Base-by-base conservation (phyloP, 345 rosid species). In the Sonneratia alba region DNA sequence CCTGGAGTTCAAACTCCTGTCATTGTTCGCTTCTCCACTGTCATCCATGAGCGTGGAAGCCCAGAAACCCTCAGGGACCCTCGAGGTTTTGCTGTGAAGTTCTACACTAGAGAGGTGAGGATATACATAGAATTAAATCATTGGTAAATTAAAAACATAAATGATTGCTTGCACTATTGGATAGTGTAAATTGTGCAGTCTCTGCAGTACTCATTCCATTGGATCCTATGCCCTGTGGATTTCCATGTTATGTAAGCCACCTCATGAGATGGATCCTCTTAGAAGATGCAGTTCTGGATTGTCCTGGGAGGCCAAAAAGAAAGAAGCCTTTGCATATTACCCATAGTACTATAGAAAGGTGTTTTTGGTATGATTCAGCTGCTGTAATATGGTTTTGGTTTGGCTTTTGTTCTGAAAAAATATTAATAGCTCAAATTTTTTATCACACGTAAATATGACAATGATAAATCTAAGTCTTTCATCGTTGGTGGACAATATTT, bases 1-100 rank as follows among this genome's bases (percentile, higher is more conserved):
- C 91, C 98, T 15, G 94, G 97, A 53, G 97, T 84, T 69, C 97
- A 95, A 85, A 95, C 99, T 2, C 98, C 98, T 69, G 89, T 95
- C 24, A 92, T 95, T 67, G 94, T 90, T 68, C 97, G 99, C 27
- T 95, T 95, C 91, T 95, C 98, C 11, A 95, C 99, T 76, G 98
- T 95, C 24, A 84, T 92, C 82, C 99, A 95, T 70, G 98, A 95
- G 79, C 97, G 98, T 73, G 99, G 98, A 80, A 95, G 99, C 75
- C 99, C 98, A 18, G 98, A 95, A 85, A 95, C 99, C 77, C 78
- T 90, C 16, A 89, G 98, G 79, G 99, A 90, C 66, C 96, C 96
- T 74, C 91, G 99, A 63, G 99, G 99, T 62, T 95, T 95, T 78
- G 99, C 99, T 2, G 97, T 92, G 70, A 95, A 95, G 86, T 95